Percentiles rank a stretch among this genome's conserved stretches.
phyloP scores from a whole-genome alignment of 2,329 filamentous ascomycete species.

The Aspergillus pseudotamarii region DNA sequence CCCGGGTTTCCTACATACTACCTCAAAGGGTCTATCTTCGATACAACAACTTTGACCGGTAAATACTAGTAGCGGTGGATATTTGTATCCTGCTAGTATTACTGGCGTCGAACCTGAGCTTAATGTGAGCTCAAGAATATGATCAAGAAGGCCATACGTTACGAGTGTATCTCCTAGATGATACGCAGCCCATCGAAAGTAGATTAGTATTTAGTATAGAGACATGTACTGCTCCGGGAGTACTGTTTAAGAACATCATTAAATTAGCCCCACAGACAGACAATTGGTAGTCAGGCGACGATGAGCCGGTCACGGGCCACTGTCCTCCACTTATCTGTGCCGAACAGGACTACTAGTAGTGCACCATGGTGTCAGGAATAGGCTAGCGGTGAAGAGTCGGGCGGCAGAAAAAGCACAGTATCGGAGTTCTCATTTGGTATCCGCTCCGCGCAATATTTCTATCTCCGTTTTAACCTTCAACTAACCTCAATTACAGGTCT shows the following conservation, averaged over 20 bases:
- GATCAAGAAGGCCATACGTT: background rate
- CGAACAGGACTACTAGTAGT: no score
- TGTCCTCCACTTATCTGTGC: no score
- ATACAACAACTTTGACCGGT: no score
- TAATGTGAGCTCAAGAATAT: background rate
- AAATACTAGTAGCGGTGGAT: no score
- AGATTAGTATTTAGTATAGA: background rate
- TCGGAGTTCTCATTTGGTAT: background rate
- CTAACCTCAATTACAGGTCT: background rate
- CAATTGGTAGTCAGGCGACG: background rate
- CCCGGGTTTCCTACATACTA: background rate
- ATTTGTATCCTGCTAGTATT: background rate
- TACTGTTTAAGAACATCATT: background rate
- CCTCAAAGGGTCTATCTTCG: background rate
- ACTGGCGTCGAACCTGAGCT: background rate
- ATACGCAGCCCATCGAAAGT: background rate
- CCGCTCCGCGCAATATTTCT: slow-evolving; percentile 1
- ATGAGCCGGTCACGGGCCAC: no score
- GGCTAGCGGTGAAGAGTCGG: background rate
- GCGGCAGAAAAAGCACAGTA: background rate
- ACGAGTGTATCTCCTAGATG: background rate
- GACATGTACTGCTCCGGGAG: no score
- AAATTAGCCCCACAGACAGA: no score
- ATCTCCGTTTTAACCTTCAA: background rate
- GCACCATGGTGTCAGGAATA: no score